Conservation (phyloP, 306 rosid species). For the Gillenia trifoliata region DNA sequence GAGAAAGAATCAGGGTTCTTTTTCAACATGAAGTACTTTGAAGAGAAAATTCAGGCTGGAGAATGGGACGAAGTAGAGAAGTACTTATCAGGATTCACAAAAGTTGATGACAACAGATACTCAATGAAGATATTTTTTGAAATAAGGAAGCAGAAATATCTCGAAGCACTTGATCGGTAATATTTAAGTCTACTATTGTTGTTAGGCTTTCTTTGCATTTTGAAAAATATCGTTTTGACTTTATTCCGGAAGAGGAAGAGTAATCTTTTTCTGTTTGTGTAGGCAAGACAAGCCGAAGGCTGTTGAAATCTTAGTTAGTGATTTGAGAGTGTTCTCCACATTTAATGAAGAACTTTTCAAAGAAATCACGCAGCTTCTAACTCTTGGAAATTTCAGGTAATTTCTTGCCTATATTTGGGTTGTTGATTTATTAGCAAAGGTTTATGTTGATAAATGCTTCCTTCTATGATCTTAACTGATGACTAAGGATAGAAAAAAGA, state of each 20-base stretch:
- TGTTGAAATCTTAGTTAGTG: conserved; percentile 71
- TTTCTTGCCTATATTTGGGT: conserved; percentile 4
- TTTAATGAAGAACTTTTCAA: conserved; percentile 77
- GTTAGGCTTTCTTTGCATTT: neutral
- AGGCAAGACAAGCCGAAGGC: conserved; percentile 76
- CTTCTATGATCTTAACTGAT: neutral
- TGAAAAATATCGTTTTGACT: neutral
- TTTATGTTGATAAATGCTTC: neutral
- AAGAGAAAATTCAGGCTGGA: conserved; percentile 80
- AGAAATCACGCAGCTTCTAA: conserved; percentile 81
- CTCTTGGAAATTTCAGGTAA: conserved; percentile 82
- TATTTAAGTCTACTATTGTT: conserved; percentile 9
- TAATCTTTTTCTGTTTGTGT: conserved; percentile 9
- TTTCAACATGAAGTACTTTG: conserved; percentile 91
- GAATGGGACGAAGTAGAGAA: conserved; percentile 93
- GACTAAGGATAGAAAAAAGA: neutral
- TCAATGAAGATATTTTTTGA: conserved; percentile 89
- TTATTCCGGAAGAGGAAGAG: conserved; percentile 5
- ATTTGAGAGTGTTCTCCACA: conserved; percentile 71
- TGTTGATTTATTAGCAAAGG: neutral
- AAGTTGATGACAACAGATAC: conserved; percentile 84
- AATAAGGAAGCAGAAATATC: conserved; percentile 86
- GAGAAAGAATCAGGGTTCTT: conserved; percentile 89
- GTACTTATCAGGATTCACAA: conserved; percentile 79
- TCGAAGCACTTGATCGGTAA: conserved; percentile 94